A percentile compares a stretch with the other conserved stretches of the same genome.
Evolutionary conservation across 2,329 filamentous ascomycete species (phyloP).

Genomic region (Phoma sp.): DNA sequence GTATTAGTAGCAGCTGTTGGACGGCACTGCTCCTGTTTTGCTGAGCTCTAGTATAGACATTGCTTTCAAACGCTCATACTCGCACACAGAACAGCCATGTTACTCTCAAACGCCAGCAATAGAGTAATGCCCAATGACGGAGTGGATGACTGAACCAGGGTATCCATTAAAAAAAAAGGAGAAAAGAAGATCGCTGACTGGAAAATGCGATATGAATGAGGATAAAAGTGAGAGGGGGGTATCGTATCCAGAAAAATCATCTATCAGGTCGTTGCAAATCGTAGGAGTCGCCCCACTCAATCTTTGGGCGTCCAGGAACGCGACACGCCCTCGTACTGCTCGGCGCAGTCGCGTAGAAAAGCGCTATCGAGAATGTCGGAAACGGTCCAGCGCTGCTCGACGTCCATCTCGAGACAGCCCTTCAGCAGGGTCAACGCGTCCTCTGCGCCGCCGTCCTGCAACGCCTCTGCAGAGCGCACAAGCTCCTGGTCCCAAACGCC

Average conservation of each 20-base stretch:
- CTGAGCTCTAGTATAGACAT: neutral
- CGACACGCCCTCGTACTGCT: conserved; percentile 37
- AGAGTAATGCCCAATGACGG: conserved; percentile 7
- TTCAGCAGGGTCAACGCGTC: conserved; percentile 64
- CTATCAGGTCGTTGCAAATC: neutral
- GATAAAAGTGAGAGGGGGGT: conserved; percentile 20
- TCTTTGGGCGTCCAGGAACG: conserved; percentile 39
- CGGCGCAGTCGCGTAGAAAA: conserved; percentile 58
- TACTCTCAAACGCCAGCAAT: neutral
- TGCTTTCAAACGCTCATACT: conserved; percentile 6
- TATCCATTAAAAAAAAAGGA: conserved; percentile 27
- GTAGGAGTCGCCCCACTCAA: conserved; percentile 17
- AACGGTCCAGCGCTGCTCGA: conserved; percentile 64
- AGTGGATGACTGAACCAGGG: conserved; percentile 24
- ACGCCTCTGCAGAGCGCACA: conserved; percentile 55
- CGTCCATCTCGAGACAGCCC: conserved; percentile 66
- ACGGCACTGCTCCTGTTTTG: neutral
- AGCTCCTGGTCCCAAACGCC: conserved; percentile 65
- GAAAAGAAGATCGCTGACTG: neutral
- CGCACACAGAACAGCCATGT: neutral
- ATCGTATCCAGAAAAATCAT: conserved; percentile 36
- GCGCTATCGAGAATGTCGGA: conserved; percentile 61
- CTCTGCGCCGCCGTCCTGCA: conserved; percentile 45
- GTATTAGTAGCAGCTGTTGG: neutral
- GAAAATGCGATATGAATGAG: neutral